Percentiles rank a stretch among this genome's conserved stretches.
These are phyloP conservation scores for Fusarium sp. DNA, from an alignment of 2,329 filamentous ascomycete genomes.

Conservation along the genomic window DNA sequence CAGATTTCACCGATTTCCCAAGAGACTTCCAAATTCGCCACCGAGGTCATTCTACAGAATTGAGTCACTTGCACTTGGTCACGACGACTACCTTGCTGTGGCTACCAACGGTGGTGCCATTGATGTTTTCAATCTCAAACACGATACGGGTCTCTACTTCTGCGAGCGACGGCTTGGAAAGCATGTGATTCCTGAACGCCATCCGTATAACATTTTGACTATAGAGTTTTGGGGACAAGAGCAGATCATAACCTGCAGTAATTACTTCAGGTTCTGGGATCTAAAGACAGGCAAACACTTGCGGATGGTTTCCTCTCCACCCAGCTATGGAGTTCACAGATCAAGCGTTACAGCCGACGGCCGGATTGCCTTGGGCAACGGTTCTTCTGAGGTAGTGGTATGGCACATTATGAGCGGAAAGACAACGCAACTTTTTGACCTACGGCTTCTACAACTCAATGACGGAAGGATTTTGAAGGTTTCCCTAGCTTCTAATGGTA, in stretches of 20 bases:
- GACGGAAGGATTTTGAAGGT: fast-evolving
- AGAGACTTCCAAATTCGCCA: fast-evolving
- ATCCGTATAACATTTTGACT: not conserved
- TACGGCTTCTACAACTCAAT: fast-evolving
- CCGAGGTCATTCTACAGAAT: fast-evolving
- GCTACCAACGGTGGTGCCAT: fast-evolving
- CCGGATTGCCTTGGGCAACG: fast-evolving
- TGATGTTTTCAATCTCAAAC: fast-evolving
- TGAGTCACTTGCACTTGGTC: fast-evolving
- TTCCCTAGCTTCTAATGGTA: too few relatives aligned
- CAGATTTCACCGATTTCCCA: fast-evolving
- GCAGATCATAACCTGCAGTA: fast-evolving
- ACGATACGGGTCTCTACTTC: not conserved
- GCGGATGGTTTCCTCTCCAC: too few relatives aligned
- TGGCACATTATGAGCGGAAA: fast-evolving
- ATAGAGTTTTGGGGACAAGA: not conserved
- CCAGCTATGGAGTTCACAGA: too few relatives aligned
- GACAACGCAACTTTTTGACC: fast-evolving
- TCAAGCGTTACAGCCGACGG: not conserved
- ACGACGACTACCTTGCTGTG: fast-evolving
- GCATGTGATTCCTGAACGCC: fast-evolving
- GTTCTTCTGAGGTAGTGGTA: fast-evolving
- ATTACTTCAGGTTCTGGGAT: fast-evolving
- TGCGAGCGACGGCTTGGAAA: not conserved
- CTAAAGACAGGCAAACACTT: fast-evolving